Evolutionary conservation across 2,329 filamentous ascomycete genomes (phyloP).

Genomic region (Neopestalotiopsis rosae): DNA sequence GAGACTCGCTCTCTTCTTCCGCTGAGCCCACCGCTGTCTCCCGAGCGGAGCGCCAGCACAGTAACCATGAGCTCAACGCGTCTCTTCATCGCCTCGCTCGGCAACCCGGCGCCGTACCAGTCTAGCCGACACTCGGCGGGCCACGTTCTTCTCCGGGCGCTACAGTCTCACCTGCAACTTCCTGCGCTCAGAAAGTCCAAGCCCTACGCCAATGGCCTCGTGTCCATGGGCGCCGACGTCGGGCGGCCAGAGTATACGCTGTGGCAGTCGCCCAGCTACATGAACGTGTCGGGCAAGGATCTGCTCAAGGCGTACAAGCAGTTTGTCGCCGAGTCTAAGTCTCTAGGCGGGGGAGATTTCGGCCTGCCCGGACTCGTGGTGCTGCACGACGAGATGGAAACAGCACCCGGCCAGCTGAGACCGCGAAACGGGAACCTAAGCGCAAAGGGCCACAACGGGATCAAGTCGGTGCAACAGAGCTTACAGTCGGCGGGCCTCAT

Average conservation of each 20-base stretch:
- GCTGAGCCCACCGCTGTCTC: not conserved
- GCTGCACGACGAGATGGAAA: conserved; percentile 22
- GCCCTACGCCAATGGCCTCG: conserved; percentile 8
- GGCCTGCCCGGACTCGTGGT: conserved; percentile 17
- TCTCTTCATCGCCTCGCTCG: conserved; percentile 20
- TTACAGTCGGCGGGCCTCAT: conserved; percentile 15
- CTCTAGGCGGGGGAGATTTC: not conserved
- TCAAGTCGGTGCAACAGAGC: conserved; percentile 21
- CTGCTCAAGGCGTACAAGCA: conserved; percentile 18
- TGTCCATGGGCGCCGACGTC: conserved; percentile 11
- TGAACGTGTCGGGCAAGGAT: conserved; percentile 17
- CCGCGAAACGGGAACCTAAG: conserved; percentile 15
- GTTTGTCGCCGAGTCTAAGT: not conserved
- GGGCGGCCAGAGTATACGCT: conserved; percentile 13
- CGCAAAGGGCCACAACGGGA: conserved; percentile 20
- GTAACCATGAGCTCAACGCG: not conserved
- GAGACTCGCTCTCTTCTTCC: not conserved
- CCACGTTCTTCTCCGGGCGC: conserved; percentile 18
- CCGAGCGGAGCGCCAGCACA: not conserved
- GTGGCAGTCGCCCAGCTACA: conserved; percentile 17
- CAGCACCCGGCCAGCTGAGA: conserved; percentile 13
- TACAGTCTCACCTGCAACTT: conserved; percentile 17
- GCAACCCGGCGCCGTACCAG: conserved; percentile 17
- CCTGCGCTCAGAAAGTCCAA: conserved; percentile 13
- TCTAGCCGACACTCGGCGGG: conserved; percentile 19